These are phyloP conservation scores for Calcarisporium arbuscula DNA, from an alignment of 2,329 filamentous ascomycete genomes.

Conservation along the genomic window DNA sequence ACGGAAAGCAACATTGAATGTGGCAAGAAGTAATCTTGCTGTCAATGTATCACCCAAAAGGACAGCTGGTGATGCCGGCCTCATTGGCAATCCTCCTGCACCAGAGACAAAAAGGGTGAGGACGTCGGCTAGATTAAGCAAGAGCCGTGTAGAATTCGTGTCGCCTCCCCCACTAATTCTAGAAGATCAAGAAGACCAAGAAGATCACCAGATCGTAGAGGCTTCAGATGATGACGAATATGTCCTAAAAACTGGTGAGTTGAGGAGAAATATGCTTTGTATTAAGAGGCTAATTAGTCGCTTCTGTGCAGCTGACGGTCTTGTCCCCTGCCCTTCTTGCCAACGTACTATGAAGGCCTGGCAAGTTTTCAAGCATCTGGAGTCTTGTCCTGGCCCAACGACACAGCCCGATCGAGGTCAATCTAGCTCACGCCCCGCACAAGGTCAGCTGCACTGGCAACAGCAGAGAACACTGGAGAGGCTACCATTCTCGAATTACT, in stretches of 20 bases:
- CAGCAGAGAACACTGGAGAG: slow-evolving; percentile 46
- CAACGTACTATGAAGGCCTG: slow-evolving; percentile 70
- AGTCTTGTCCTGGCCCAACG: slow-evolving; percentile 48
- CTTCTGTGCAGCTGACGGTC: slow-evolving; percentile 53
- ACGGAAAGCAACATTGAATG: slow-evolving; percentile 53
- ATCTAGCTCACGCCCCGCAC: neutral
- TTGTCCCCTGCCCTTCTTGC: slow-evolving; percentile 82
- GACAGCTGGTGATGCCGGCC: slow-evolving; percentile 33
- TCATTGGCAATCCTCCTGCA: slow-evolving; percentile 17
- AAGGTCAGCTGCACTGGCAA: slow-evolving; percentile 18
- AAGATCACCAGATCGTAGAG: slow-evolving; percentile 17
- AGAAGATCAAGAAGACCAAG: slow-evolving; percentile 13
- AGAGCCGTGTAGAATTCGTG: slow-evolving; percentile 29
- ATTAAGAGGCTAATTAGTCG: neutral
- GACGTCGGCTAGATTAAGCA: slow-evolving; percentile 45
- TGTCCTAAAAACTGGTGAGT: slow-evolving; percentile 20
- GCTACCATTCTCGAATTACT: slow-evolving; percentile 78
- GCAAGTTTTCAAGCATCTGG: slow-evolving; percentile 74
- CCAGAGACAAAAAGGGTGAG: slow-evolving; percentile 42
- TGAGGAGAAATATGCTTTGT: too few species aligned
- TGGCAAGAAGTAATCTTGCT: slow-evolving; percentile 44
- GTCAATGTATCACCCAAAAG: slow-evolving; percentile 40
- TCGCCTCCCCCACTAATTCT: slow-evolving; percentile 2
- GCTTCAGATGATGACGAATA: slow-evolving; percentile 23
- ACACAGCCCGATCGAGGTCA: too few species aligned